These are phyloP conservation scores for cucumber (Cucumis sativus) DNA, from an alignment of 306 rosid species.

Conservation along the genomic window DNA sequence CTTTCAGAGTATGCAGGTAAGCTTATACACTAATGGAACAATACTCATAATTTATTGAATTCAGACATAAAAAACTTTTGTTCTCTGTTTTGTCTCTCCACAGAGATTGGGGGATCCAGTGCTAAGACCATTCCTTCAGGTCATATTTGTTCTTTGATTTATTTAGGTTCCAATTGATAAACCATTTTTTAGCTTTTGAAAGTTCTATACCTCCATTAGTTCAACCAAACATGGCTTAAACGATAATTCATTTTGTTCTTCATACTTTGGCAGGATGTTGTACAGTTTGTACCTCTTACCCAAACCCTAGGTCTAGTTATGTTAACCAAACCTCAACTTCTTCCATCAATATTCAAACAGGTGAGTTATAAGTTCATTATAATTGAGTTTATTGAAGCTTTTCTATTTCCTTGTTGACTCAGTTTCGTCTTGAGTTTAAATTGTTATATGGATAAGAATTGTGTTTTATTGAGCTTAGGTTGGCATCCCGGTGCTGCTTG, in stretches of 20 bases:
- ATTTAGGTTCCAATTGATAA: not conserved
- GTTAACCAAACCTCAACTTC: constrained; percentile 72
- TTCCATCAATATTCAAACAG: constrained; percentile 90
- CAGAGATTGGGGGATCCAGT: constrained; percentile 96
- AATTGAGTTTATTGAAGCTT: not conserved
- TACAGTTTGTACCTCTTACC: constrained; percentile 84
- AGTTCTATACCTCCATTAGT: not conserved
- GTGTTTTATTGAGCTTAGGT: constrained; percentile 34
- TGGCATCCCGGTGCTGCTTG: constrained; percentile 73
- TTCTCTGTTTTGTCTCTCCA: constrained; percentile 9
- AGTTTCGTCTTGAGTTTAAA: not conserved
- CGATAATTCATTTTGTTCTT: not conserved
- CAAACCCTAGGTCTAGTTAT: constrained; percentile 82
- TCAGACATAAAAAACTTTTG: not conserved
- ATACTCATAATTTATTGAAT: not conserved
- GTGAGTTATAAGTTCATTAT: constrained; percentile 20
- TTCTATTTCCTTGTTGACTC: not conserved
- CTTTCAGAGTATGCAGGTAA: constrained; percentile 74
- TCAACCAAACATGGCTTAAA: not conserved
- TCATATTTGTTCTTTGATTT: constrained; percentile 5
- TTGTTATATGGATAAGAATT: not conserved
- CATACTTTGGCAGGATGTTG: constrained; percentile 61
- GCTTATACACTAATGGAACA: not conserved
- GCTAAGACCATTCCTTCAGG: constrained; percentile 91
- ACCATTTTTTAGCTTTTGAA: not conserved